A percentile compares a stretch with the other conserved stretches of the same genome.
Conservation (phyloP, 1,284 basidiomycete genomes). For the Ceratobasidium sp. region DNA sequence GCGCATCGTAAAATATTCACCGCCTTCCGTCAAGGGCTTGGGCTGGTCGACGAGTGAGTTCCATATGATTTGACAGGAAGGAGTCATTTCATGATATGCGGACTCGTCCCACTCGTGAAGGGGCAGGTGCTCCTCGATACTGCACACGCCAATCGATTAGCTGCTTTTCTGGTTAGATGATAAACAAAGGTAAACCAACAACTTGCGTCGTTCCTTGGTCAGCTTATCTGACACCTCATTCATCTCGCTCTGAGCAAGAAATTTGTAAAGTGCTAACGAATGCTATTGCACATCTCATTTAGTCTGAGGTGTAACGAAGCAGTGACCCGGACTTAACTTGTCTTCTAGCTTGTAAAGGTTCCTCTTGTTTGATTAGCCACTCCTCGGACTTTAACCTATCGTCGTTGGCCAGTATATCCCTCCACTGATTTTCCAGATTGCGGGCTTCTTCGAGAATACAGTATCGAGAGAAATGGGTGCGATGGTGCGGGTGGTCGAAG, state of each 20-base stretch:
- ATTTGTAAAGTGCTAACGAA: no score
- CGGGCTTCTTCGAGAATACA: not conserved
- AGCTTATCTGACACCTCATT: not conserved
- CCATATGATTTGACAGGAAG: not conserved
- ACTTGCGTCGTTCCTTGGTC: not conserved
- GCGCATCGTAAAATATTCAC: no score
- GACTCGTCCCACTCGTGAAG: not conserved
- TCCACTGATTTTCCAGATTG: not conserved
- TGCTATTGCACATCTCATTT: no score
- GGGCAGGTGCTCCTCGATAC: not conserved
- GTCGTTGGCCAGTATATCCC: not conserved
- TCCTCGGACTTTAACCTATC: not conserved
- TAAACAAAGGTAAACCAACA: no score
- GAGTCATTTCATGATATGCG: not conserved
- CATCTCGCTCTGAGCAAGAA: no score
- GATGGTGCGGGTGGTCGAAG: no score
- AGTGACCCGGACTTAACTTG: not conserved
- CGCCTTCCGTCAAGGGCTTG: not conserved
- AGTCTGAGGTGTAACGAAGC: no score
- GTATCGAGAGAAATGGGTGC: not conserved
- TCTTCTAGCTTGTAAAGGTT: not conserved
- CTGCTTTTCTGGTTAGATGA: not conserved
- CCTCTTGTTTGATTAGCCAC: not conserved
- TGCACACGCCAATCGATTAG: not conserved
- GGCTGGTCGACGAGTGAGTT: slow-evolving; percentile 5